Conservation (phyloP, 2,329 filamentous ascomycete species). For the Ophiocordyceps camponoti-saundersi region DNA sequence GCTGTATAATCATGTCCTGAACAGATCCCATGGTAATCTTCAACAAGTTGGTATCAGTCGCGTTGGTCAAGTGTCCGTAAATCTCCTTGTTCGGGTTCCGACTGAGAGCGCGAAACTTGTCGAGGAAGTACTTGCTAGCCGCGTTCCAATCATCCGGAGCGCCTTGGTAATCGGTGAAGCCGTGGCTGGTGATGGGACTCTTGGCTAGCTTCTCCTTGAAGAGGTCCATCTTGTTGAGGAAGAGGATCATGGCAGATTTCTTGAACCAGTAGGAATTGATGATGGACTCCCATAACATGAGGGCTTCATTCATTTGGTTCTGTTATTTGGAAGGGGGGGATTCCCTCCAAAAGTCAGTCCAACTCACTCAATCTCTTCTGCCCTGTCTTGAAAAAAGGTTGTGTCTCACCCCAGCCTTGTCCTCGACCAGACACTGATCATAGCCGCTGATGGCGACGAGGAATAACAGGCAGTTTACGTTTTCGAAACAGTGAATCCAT, state of each 20-base stretch:
- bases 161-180: slow-evolving; percentile 77
- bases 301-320: slow-evolving; percentile 80
- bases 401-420: slow-evolving; percentile 54
- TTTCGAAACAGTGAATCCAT: slow-evolving; percentile 99
- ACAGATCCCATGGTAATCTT: slow-evolving; percentile 93
- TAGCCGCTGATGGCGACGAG: slow-evolving; percentile 94
- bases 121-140: slow-evolving; percentile 96
- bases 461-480: slow-evolving; percentile 93
- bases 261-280: slow-evolving; percentile 85
- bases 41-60: slow-evolving; percentile 96
- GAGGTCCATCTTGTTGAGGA: slow-evolving; percentile 80
- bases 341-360: no score
- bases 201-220: slow-evolving; percentile 78
- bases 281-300: slow-evolving; percentile 76
- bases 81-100: slow-evolving; percentile 99
- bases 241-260: slow-evolving; percentile 75
- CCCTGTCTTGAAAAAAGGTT: no score
- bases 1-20: slow-evolving; percentile 77
- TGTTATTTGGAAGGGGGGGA: no score
- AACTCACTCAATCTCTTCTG: no score
- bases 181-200: slow-evolving; percentile 71
- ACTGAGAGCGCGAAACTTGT: slow-evolving; percentile 94
- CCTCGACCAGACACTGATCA: slow-evolving; percentile 88
- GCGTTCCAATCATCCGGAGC: slow-evolving; percentile 78
- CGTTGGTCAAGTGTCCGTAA: slow-evolving; percentile 98